These are phyloP conservation scores for Phytophthora sp. DNA, from an alignment of 352 stramenopile species.

Conservation along the genomic window DNA sequence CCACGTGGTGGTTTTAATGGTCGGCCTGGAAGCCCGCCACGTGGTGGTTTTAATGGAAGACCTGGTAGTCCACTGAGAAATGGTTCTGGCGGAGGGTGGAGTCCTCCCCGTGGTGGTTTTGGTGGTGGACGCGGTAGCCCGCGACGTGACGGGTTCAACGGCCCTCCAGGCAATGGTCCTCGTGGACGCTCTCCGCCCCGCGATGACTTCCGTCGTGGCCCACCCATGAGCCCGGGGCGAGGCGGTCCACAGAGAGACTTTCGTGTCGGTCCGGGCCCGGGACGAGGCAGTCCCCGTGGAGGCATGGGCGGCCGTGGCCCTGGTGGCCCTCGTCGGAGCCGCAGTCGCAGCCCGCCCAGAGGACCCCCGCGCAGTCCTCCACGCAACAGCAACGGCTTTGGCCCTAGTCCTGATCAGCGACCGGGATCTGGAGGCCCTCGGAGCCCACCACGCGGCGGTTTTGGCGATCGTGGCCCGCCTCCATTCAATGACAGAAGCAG, in stretches of 20 bases:
- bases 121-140: conserved; percentile 25
- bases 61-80: conserved; percentile 17
- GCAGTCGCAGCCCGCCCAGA: conserved; percentile 27
- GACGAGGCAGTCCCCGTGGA: conserved; percentile 34
- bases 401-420: conserved; percentile 17
- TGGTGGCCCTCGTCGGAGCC: conserved; percentile 31
- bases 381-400: conserved; percentile 33
- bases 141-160: conserved; percentile 24
- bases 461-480: conserved; percentile 20
- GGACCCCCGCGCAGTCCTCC: conserved; percentile 26
- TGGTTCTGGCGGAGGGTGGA: conserved; percentile 18
- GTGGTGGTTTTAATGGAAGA: conserved; percentile 16
- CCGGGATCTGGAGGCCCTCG: conserved; percentile 12
- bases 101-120: conserved; percentile 9
- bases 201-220: conserved; percentile 30
- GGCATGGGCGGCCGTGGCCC: conserved; percentile 27
- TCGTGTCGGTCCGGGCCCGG: conserved; percentile 26
- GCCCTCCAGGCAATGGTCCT: conserved; percentile 19
- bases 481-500: conserved; percentile 34
- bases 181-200: conserved; percentile 36
- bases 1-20: conserved; percentile 22
- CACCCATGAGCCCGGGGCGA: conserved; percentile 32
- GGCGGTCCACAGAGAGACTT: conserved; percentile 34
- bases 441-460: conserved; percentile 19
- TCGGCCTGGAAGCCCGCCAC: conserved; percentile 22